Evolutionary conservation across 2,329 filamentous ascomycete genomes (phyloP).

Genomic region (Alternaria alternata): DNA sequence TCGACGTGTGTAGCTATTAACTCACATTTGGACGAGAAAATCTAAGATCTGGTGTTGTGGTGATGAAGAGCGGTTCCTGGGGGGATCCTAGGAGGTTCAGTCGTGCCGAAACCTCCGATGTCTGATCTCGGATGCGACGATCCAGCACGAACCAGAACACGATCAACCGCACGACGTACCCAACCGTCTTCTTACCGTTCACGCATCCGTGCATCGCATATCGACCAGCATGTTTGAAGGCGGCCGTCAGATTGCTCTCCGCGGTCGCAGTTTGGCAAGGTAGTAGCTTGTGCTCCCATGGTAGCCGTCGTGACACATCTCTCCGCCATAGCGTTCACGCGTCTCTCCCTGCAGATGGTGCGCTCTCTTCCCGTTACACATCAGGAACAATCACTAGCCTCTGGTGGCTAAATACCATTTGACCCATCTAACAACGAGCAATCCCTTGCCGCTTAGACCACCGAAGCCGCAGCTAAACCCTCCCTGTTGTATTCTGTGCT

Average conservation of each 20-base stretch:
- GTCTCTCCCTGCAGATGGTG: slow-evolving; percentile 30
- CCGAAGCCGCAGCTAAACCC: slow-evolving; percentile 35
- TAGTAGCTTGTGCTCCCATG: slow-evolving; percentile 46
- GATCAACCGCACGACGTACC: slow-evolving; percentile 8
- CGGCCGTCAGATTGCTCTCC: slow-evolving; percentile 23
- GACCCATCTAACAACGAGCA: slow-evolving; percentile 34
- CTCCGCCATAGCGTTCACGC: slow-evolving; percentile 37
- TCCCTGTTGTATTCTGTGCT: slow-evolving; percentile 29
- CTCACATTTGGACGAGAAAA: slow-evolving; percentile 3
- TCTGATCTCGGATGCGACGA: slow-evolving; percentile 28
- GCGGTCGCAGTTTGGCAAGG: slow-evolving; percentile 34
- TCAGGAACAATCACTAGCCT: slow-evolving; percentile 35
- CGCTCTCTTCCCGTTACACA: slow-evolving; percentile 42
- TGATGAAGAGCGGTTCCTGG: slow-evolving; percentile 3
- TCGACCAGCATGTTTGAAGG: slow-evolving; percentile 20
- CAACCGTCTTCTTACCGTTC: slow-evolving; percentile 13
- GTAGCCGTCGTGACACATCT: slow-evolving; percentile 40
- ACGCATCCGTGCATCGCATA: slow-evolving; percentile 14
- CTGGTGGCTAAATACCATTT: slow-evolving; percentile 39
- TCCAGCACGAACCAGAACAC: slow-evolving; percentile 22
- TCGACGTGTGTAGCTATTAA: slow-evolving; percentile 10
- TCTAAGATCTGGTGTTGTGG: slow-evolving; percentile 1
- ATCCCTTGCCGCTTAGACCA: slow-evolving; percentile 41
- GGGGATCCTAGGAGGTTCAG: slow-evolving; percentile 12
- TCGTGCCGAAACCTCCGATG: slow-evolving; percentile 27